These are phyloP conservation scores for Lactarius sp. DNA, from an alignment of 768 basidiomycete genomes.

Conservation along the genomic window DNA sequence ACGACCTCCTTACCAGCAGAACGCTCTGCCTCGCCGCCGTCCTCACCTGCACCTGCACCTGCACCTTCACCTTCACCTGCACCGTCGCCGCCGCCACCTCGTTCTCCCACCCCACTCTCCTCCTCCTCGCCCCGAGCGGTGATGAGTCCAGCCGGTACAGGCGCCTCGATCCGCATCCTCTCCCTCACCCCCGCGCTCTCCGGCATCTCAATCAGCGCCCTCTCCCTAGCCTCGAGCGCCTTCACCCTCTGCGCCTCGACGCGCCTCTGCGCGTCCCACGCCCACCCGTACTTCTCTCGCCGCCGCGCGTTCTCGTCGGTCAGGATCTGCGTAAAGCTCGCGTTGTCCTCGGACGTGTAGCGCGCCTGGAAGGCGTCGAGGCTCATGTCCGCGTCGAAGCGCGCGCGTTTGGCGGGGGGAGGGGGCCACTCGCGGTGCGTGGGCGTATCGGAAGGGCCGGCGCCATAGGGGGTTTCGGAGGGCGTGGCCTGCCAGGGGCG, in stretches of 20 bases:
- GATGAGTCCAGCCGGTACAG: conserved; percentile 52
- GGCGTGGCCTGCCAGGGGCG: conserved; percentile 40
- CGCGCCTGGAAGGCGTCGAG: conserved; percentile 86
- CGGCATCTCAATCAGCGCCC: conserved; percentile 62
- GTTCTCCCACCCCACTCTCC: neutral
- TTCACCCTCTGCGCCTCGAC: conserved; percentile 63
- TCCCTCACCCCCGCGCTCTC: conserved; percentile 52
- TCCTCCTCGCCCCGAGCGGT: conserved; percentile 30
- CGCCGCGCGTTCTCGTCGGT: conserved; percentile 83
- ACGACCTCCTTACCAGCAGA: conserved; percentile 27
- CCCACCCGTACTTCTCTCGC: conserved; percentile 84
- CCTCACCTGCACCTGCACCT: conserved; percentile 26
- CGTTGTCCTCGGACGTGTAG: conserved; percentile 96
- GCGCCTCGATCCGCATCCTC: conserved; percentile 58
- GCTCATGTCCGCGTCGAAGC: conserved; percentile 56
- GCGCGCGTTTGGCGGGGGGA: conserved; percentile 48
- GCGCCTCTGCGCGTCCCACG: conserved; percentile 84
- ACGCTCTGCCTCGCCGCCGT: conserved; percentile 28
- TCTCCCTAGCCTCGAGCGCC: conserved; percentile 65
- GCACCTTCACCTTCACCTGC: neutral
- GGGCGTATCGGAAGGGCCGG: conserved; percentile 63
- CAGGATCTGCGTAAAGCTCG: conserved; percentile 90
- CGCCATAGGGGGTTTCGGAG: conserved; percentile 60
- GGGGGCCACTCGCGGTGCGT: conserved; percentile 32
- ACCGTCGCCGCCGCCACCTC: too few species aligned